Evolutionary conservation across 257 asterid species (phyloP).

Genomic region (Voacanga thouarsii): DNA sequence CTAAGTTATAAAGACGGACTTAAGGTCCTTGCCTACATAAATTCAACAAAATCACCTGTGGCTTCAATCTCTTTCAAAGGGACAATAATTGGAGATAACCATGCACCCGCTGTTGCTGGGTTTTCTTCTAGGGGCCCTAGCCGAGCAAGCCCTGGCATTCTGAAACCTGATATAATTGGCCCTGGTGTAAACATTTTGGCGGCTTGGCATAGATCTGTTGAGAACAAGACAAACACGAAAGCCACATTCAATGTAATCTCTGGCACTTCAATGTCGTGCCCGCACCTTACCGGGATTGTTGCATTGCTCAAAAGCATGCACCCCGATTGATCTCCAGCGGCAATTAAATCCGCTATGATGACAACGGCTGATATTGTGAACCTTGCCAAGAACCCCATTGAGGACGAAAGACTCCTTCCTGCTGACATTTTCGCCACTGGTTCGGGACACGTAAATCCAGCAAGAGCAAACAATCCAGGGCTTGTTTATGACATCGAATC

Average conservation of each 20-base stretch:
- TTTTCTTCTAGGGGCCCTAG: slow-evolving; percentile 31
- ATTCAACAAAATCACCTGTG: neutral
- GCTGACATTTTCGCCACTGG: slow-evolving; percentile 6
- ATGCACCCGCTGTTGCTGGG: slow-evolving; percentile 39
- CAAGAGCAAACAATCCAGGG: slow-evolving; percentile 16
- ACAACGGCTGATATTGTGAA: slow-evolving; percentile 5
- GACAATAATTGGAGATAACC: slow-evolving; percentile 29
- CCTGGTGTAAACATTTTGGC: slow-evolving; percentile 30
- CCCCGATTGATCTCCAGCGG: slow-evolving; percentile 41
- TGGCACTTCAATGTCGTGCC: slow-evolving; percentile 58
- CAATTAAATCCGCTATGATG: slow-evolving; percentile 18
- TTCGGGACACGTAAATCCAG: slow-evolving; percentile 22
- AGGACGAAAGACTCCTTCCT: slow-evolving; percentile 3
- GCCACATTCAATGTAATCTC: slow-evolving; percentile 41
- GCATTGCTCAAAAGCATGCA: slow-evolving; percentile 41
- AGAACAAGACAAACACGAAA: slow-evolving; percentile 22
- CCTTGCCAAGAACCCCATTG: slow-evolving; percentile 6
- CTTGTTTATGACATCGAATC: slow-evolving; percentile 21
- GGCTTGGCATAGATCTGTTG: slow-evolving; percentile 41
- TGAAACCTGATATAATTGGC: neutral
- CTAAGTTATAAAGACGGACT: neutral
- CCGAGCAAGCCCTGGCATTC: neutral
- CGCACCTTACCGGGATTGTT: slow-evolving; percentile 47
- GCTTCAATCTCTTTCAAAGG: neutral
- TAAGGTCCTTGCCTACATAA: neutral